Evolutionary conservation across 306 rosid genomes (phyloP).

Genomic region (Malus orientalis): DNA sequence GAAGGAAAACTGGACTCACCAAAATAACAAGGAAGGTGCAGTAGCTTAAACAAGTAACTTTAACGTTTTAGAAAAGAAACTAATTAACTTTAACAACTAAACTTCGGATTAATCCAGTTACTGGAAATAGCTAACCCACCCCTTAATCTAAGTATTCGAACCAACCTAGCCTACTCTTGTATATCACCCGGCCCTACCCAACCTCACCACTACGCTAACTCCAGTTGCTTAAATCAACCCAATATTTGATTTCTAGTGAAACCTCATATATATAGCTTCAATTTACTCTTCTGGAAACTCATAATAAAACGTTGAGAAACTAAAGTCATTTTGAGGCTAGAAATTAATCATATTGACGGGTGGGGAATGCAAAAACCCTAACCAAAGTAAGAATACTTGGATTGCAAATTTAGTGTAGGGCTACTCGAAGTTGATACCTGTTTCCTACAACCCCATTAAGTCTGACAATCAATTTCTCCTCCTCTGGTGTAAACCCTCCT

Average conservation of each 20-base stretch:
- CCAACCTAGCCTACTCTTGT: background rate
- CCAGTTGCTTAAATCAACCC: too few species aligned
- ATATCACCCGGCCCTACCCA: background rate
- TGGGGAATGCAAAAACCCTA: background rate
- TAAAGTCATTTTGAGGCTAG: background rate
- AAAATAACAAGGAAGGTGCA: too few species aligned
- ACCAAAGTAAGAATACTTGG: background rate
- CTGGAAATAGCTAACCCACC: background rate
- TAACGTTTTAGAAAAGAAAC: too few species aligned
- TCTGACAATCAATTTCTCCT: constrained; percentile 85
- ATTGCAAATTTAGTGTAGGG: background rate
- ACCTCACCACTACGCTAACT: too few species aligned
- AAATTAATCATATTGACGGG: background rate
- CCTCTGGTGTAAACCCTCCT: constrained; percentile 91
- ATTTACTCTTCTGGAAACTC: background rate
- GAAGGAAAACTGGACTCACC: background rate
- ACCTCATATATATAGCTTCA: background rate
- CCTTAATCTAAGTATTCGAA: background rate
- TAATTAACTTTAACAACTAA: background rate
- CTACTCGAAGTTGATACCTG: constrained; percentile 39
- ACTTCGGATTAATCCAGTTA: background rate
- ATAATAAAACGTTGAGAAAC: background rate
- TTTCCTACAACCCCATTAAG: constrained; percentile 95
- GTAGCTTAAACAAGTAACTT: too few species aligned
- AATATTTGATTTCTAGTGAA: background rate